Evolutionary conservation across 2,329 filamentous ascomycete genomes (phyloP).

Genomic region (Rhynchosporium agropyri): DNA sequence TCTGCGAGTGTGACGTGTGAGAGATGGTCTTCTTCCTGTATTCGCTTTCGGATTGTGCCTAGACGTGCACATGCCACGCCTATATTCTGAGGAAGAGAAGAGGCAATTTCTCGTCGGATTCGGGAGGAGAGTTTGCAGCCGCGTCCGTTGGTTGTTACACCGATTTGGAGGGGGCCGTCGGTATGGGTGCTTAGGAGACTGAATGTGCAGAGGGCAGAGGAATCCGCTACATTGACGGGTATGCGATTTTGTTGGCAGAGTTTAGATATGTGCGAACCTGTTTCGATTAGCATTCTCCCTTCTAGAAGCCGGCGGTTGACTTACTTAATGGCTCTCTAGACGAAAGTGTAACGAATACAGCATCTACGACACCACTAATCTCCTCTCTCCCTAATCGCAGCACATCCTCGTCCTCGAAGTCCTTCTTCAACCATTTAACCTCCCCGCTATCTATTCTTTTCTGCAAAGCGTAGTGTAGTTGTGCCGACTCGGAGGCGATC

Average conservation of each 20-base stretch:
- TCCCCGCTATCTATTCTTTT: constrained; percentile 67
- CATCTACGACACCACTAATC: constrained; percentile 78
- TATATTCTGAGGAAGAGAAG: constrained; percentile 73
- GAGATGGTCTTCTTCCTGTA: constrained; percentile 73
- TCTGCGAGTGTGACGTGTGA: constrained; percentile 38
- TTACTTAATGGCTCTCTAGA: constrained; percentile 50
- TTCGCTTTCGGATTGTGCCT: constrained; percentile 69
- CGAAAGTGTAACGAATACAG: constrained; percentile 80
- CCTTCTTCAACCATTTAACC: constrained; percentile 65
- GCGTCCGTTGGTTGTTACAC: constrained; percentile 91
- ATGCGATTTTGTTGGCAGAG: constrained; percentile 81
- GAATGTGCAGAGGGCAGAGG: constrained; percentile 85
- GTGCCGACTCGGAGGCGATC: constrained; percentile 67
- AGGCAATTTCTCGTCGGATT: constrained; percentile 84
- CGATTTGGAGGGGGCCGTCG: constrained; percentile 90
- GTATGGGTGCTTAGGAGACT: constrained; percentile 84
- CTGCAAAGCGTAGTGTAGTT: constrained; percentile 60
- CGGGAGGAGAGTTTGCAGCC: constrained; percentile 92
- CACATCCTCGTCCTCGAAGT: constrained; percentile 73
- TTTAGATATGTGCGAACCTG: constrained; percentile 68
- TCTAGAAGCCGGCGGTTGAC: constrained; percentile 15
- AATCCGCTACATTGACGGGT: constrained; percentile 90
- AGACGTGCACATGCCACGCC: constrained; percentile 77
- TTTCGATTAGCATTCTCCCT: constrained; percentile 1
- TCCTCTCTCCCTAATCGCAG: constrained; percentile 78